Evolutionary conservation across 2,329 filamentous ascomycete species (phyloP).

Genomic region (Stromatinia cepivora): DNA sequence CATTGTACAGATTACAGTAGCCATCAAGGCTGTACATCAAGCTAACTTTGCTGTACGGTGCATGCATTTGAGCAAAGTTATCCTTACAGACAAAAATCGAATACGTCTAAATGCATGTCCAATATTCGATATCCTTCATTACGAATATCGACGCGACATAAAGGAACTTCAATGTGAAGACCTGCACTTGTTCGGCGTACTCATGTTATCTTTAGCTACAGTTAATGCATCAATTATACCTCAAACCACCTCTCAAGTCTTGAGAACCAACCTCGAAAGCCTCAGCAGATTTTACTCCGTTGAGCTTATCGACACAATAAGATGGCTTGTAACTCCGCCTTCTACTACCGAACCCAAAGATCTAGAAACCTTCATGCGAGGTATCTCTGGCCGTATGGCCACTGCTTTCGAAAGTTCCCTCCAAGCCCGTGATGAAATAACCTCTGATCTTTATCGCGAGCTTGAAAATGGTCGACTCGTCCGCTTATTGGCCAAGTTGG

Average conservation of each 20-base stretch:
- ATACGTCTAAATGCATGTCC: constrained; percentile 86
- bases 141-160: constrained; percentile 67
- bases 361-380: constrained; percentile 75
- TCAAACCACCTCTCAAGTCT: constrained; percentile 43
- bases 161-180: constrained; percentile 85
- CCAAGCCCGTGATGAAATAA: constrained; percentile 76
- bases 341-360: constrained; percentile 68
- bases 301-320: constrained; percentile 75
- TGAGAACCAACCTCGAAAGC: constrained; percentile 72
- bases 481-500: constrained; percentile 78
- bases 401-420: constrained; percentile 74
- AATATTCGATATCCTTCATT: constrained; percentile 85
- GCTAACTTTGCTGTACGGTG: constrained; percentile 80
- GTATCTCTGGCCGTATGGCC: constrained; percentile 76
- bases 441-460: constrained; percentile 71
- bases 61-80: constrained; percentile 83
- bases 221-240: constrained; percentile 52
- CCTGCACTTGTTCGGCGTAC: constrained; percentile 76
- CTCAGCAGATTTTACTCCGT: constrained; percentile 74
- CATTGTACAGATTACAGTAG: constrained; percentile 86
- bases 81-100: constrained; percentile 87
- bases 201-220: constrained; percentile 80
- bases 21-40: constrained; percentile 80
- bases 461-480: constrained; percentile 87
- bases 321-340: constrained; percentile 71